Base-by-base conservation (phyloP, 2,329 filamentous ascomycete species). In the Sporothrix brunneoviolacea region DNA sequence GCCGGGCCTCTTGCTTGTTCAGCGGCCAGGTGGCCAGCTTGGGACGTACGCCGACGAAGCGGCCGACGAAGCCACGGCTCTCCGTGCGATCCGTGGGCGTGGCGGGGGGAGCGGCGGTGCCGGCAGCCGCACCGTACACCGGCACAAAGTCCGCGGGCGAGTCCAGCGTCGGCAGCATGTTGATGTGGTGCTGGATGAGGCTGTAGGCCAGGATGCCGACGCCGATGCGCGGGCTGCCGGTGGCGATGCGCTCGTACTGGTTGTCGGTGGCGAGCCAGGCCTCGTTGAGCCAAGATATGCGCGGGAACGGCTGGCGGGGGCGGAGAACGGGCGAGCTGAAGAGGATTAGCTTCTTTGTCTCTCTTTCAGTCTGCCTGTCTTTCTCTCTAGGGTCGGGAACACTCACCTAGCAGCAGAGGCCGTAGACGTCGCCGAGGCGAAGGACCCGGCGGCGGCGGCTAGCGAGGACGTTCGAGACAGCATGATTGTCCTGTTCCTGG, bases 1-100 rank as follows among this genome's bases (percentile, higher is more conserved):
- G 50, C 48, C 57, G 22, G 21, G 50, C 53, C 44, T 63, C 57
- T 47, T 58, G 48, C 54, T 61, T 60, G n/a, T 51, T 54, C 19
- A 60, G 47, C 24, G 64, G 62, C 64, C 64, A 67, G 12, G 64
- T 68, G 16, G 56, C 53, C 27, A 62, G 52, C 50, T 66, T 65
- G 30, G 56, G 56, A 42, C 62, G 60, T 50, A 58, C 60, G 8
- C 61, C 62, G 18, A 61, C 38, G 33, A 58, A 59, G 2, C 22
- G 36, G 37, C 46, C 52, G 27, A 51, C 24, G 24, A 28, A 10
- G 24, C 24, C 24, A 28, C 6, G 6, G 24, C 24, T 10, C 24
- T 10, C 24, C 24, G 5, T 15, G 30, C 30, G 6, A 12, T 7
- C 7, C 9, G 15, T 10, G 15, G 21, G 15, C 21, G 21, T 19